phyloP scores from a whole-genome alignment of 176 grass and related monocot species.

The Tillandsia fasciculata region DNA sequence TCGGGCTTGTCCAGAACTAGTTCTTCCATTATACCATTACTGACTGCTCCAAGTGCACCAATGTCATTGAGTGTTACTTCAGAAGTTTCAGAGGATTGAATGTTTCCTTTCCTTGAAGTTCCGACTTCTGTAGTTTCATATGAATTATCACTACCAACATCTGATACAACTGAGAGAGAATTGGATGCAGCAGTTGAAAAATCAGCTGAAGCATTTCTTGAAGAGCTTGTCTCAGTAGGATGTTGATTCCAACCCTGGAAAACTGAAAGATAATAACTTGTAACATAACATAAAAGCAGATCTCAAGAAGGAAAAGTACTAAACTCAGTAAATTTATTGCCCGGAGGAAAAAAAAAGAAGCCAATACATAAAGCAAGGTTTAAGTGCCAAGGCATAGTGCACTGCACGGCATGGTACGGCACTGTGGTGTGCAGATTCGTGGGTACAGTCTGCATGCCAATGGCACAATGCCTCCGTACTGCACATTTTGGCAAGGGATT shows the following conservation, averaged over 20 bases:
- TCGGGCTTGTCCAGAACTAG: slow-evolving; percentile 34
- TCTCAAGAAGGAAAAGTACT: background rate
- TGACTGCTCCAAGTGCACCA: slow-evolving; percentile 34
- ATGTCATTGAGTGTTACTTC: slow-evolving; percentile 21
- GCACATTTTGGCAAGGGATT: no score
- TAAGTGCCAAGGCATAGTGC: no score
- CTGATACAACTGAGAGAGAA: slow-evolving; percentile 24
- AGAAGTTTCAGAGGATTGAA: slow-evolving; percentile 19
- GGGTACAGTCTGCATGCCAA: no score
- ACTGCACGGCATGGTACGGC: no score
- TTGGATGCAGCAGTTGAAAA: slow-evolving; percentile 18
- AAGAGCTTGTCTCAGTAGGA: slow-evolving; percentile 44
- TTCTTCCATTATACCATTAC: slow-evolving; percentile 48
- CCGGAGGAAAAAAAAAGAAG: background rate
- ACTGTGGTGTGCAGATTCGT: no score
- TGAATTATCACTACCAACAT: slow-evolving; percentile 25
- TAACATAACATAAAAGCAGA: background rate
- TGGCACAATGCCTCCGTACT: no score
- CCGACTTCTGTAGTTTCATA: slow-evolving; percentile 27
- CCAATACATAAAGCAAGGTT: background rate
- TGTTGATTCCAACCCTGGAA: slow-evolving; percentile 54
- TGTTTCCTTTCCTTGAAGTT: slow-evolving; percentile 15
- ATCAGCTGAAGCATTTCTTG: slow-evolving; percentile 31
- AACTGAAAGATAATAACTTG: slow-evolving; percentile 29
- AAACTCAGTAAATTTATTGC: background rate